Conservation (phyloP, 2,329 filamentous ascomycete species). For the Diaporthe sp. region DNA sequence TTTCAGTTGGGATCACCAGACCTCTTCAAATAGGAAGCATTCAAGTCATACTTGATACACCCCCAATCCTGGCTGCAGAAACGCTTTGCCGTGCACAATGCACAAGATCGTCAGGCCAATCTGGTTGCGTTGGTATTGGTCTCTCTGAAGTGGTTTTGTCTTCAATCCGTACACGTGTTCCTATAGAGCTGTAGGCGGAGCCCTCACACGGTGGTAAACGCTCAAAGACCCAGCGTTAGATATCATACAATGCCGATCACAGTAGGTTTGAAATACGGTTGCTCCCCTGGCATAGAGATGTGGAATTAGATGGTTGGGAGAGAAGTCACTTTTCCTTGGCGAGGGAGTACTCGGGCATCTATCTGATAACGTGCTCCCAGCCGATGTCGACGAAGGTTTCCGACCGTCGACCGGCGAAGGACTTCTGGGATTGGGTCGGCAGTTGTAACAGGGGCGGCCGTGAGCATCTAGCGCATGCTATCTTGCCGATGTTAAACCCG, state of each 20-base stretch:
- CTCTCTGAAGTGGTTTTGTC: too few relatives aligned
- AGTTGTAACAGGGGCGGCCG: not conserved
- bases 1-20: not conserved
- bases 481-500: conserved; percentile 13
- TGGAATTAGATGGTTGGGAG: not conserved
- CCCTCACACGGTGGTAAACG: too few relatives aligned
- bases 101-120: too few relatives aligned
- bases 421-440: not conserved
- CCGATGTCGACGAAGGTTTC: not conserved
- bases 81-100: not conserved
- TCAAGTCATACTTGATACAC: not conserved
- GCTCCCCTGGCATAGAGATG: not conserved
- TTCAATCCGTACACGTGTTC: too few relatives aligned
- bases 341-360: too few relatives aligned
- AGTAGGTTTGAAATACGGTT: too few relatives aligned
- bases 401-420: not conserved
- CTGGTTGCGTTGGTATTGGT: too few relatives aligned
- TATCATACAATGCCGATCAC: too few relatives aligned
- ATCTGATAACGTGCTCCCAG: not conserved
- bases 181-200: too few relatives aligned
- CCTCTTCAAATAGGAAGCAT: not conserved
- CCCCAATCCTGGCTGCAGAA: not conserved
- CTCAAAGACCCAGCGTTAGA: too few relatives aligned
- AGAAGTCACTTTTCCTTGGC: too few relatives aligned
- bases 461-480: not conserved